Conservation (phyloP, 176 grass and related monocot species). For the Oryza glaberrima region DNA sequence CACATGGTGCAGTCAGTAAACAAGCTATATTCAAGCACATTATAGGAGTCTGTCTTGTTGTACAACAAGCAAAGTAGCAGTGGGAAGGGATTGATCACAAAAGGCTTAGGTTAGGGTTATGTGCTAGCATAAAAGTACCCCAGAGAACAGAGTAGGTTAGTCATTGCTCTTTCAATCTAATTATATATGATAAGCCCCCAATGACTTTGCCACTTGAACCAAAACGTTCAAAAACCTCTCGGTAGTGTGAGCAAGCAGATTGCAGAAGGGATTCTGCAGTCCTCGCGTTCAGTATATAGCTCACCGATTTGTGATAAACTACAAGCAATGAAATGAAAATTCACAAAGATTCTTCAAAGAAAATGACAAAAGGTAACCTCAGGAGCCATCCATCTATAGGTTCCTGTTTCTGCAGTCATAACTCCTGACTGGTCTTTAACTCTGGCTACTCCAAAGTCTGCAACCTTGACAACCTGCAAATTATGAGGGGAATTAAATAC, state of each 20-base stretch:
- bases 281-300: background rate
- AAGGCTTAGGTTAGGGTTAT: background rate
- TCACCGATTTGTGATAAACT: slow-evolving; percentile 16
- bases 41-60: background rate
- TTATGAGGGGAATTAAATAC: background rate
- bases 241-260: background rate
- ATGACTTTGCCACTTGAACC: background rate
- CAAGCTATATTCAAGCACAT: slow-evolving; percentile 1
- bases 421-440: slow-evolving; percentile 83
- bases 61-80: background rate
- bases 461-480: slow-evolving; percentile 84
- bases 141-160: background rate
- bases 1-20: background rate
- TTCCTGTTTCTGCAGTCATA: slow-evolving; percentile 96
- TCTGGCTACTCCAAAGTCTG: slow-evolving; percentile 87
- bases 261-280: slow-evolving; percentile 11
- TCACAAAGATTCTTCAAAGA: slow-evolving; percentile 12
- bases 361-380: slow-evolving; percentile 53
- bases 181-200: background rate
- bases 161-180: background rate
- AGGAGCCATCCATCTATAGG: slow-evolving; percentile 90
- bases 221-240: background rate
- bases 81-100: background rate
- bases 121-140: background rate
- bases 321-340: slow-evolving; percentile 14